Evolutionary conservation across 345 rosid genomes (phyloP).

Genomic region (Hibiscus trionum): DNA sequence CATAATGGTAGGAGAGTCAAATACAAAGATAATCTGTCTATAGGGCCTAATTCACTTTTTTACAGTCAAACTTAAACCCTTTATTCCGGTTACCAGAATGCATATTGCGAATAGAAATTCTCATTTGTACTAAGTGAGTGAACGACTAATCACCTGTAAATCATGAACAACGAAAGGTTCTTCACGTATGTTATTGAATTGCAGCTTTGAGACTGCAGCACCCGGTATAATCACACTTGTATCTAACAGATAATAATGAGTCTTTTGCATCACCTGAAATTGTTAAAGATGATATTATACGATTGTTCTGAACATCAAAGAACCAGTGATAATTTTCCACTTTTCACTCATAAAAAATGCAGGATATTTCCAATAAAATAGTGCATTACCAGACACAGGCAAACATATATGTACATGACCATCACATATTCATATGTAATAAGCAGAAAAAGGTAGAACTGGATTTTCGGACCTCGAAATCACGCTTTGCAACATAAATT

Average conservation of each 20-base stretch:
- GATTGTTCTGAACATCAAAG: constrained; percentile 8
- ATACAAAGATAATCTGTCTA: neutral
- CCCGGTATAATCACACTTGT: constrained; percentile 68
- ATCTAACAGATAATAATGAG: constrained; percentile 91
- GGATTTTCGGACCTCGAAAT: constrained; percentile 52
- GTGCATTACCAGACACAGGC: neutral
- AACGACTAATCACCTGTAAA: constrained; percentile 42
- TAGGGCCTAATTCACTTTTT: neutral
- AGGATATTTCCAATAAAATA: neutral
- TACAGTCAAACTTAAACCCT: neutral
- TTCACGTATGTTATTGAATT: constrained; percentile 69
- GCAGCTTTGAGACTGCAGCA: constrained; percentile 79
- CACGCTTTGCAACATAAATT: constrained; percentile 70
- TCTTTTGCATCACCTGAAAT: constrained; percentile 90
- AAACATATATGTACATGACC: neutral
- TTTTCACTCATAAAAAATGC: neutral
- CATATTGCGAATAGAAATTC: neutral
- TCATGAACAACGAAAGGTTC: constrained; percentile 68
- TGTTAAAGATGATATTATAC: neutral
- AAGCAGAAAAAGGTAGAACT: neutral
- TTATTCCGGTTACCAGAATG: neutral
- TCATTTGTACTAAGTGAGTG: neutral
- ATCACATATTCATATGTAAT: neutral
- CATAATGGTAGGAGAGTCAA: neutral
- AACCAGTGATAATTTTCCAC: too few relatives aligned